A percentile compares a stretch with the other conserved stretches of the same genome.
Evolutionary conservation across 495 filamentous ascomycete genomes (phyloP).

Genomic region (Hypomontagnella monticulosa): DNA sequence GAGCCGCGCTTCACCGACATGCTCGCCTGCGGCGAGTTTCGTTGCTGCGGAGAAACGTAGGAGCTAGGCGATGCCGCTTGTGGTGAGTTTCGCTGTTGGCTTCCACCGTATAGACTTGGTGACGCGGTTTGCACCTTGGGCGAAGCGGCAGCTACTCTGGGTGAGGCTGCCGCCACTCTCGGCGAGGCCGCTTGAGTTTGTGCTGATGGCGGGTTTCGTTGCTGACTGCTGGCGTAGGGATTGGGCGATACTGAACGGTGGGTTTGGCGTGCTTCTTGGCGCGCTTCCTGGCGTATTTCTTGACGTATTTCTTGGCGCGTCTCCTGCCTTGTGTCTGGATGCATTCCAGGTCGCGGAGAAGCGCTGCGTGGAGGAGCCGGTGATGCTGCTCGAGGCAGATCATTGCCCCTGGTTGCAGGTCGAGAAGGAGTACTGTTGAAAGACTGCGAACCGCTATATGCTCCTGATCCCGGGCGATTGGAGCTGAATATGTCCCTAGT

Average conservation of each 20-base stretch:
- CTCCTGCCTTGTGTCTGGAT: slow-evolving; percentile 48
- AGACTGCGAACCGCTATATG: slow-evolving; percentile 29
- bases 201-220: slow-evolving; percentile 39
- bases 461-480: slow-evolving; percentile 59
- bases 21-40: slow-evolving; percentile 48
- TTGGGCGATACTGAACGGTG: slow-evolving; percentile 56
- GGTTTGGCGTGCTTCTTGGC: slow-evolving; percentile 44
- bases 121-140: slow-evolving; percentile 7
- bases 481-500: slow-evolving; percentile 77
- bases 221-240: slow-evolving; percentile 40
- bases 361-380: slow-evolving; percentile 60
- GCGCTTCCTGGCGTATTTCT: background rate
- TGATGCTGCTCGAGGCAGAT: slow-evolving; percentile 61
- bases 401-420: slow-evolving; percentile 57
- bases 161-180: slow-evolving; percentile 49
- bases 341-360: slow-evolving; percentile 61
- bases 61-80: slow-evolving; percentile 47
- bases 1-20: slow-evolving; percentile 61
- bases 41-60: slow-evolving; percentile 46
- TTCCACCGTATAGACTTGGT: slow-evolving; percentile 42
- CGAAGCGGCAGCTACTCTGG: slow-evolving; percentile 33
- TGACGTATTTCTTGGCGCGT: background rate
- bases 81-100: slow-evolving; percentile 42
- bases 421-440: slow-evolving; percentile 48
- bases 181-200: slow-evolving; percentile 42